These are phyloP conservation scores for Phyllostachys edulis DNA, from an alignment of 176 grass and related monocot genomes.

Conservation along the genomic window DNA sequence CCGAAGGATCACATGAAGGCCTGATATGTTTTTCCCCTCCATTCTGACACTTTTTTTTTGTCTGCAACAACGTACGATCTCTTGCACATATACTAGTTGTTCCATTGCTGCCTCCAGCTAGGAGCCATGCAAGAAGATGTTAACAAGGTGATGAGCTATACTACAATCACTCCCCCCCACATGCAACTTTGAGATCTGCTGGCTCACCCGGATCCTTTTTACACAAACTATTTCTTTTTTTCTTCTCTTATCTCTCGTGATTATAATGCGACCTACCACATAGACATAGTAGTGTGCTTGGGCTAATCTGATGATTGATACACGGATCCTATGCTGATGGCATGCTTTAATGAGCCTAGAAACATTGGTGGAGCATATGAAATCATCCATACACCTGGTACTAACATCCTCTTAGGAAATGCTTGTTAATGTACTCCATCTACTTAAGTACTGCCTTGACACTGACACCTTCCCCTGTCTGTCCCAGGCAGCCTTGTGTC, in stretches of 20 bases:
- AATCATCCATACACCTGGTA: neutral
- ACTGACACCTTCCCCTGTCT: constrained; percentile 14
- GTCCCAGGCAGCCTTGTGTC: constrained; percentile 24
- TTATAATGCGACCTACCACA: neutral
- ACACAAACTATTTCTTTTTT: neutral
- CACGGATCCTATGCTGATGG: constrained; percentile 12
- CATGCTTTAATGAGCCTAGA: neutral
- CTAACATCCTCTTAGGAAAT: neutral
- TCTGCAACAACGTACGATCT: neutral
- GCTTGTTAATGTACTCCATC: neutral
- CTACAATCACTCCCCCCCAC: constrained; percentile 18
- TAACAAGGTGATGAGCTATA: neutral
- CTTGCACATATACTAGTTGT: neutral
- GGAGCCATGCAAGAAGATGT: constrained; percentile 20
- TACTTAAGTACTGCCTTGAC: neutral
- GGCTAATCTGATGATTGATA: neutral
- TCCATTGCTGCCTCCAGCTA: constrained; percentile 15
- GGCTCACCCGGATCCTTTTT: constrained; percentile 30
- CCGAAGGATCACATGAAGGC: neutral
- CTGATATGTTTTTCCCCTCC: neutral
- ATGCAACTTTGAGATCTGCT: constrained; percentile 42
- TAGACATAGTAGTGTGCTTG: neutral
- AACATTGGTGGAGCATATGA: neutral
- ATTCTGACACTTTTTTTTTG: constrained; percentile 1
- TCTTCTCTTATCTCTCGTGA: neutral